A percentile compares a stretch with the other conserved stretches of the same genome.
phyloP scores from a whole-genome alignment of 202 grass and related monocot genomes.

The Alloteropsis angusta region DNA sequence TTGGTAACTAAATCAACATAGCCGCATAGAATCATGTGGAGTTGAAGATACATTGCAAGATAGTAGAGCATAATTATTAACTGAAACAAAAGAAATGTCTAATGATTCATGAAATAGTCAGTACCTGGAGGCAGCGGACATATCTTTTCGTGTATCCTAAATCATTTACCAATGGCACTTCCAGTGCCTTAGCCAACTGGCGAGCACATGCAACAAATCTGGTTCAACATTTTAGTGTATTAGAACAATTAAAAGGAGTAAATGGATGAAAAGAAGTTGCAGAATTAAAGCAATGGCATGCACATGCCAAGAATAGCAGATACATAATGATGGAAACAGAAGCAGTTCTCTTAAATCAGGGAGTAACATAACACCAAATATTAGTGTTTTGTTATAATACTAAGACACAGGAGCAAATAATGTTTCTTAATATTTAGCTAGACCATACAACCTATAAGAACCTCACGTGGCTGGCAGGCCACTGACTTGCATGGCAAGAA shows the following conservation, averaged over 20 bases:
- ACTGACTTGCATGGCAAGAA: not conserved
- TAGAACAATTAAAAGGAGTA: not conserved
- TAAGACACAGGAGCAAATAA: not conserved
- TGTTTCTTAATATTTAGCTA: not conserved
- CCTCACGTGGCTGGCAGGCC: not conserved
- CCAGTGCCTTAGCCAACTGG: slow-evolving; percentile 81
- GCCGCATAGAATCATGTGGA: not conserved
- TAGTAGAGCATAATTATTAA: not conserved
- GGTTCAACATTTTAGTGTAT: slow-evolving; percentile 18
- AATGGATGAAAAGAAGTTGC: not conserved
- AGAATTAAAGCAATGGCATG: not conserved
- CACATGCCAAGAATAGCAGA: not conserved
- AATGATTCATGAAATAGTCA: not conserved
- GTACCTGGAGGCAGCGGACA: slow-evolving; percentile 91
- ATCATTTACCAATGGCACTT: slow-evolving; percentile 99
- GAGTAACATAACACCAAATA: not conserved
- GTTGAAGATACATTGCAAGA: not conserved
- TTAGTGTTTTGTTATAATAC: not conserved
- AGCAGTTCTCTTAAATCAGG: not conserved
- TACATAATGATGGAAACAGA: not conserved
- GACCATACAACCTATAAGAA: not conserved
- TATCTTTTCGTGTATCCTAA: slow-evolving; percentile 99
- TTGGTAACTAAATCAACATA: not conserved
- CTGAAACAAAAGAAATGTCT: not conserved
- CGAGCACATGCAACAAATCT: slow-evolving; percentile 84